phyloP scores from a whole-genome alignment of 2,329 filamentous ascomycete species.

The Colletotrichum theobromicola region DNA sequence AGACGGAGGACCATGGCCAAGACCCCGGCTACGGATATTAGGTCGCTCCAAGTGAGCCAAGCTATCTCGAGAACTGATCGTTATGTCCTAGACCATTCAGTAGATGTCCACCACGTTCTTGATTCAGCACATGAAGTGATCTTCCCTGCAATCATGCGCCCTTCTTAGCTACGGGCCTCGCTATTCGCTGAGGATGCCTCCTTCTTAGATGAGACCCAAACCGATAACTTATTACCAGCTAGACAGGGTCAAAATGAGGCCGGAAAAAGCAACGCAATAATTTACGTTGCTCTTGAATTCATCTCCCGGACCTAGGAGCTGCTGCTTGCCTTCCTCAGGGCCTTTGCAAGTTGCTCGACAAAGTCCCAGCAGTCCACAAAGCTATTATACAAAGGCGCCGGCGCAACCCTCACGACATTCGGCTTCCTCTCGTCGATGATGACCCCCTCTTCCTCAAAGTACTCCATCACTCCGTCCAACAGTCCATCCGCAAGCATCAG shows the following conservation, averaged over 20 bases:
- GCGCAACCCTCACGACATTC: slow-evolving; percentile 80
- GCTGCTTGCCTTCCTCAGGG: slow-evolving; percentile 13
- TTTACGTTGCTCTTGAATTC: neutral
- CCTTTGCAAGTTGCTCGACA: slow-evolving; percentile 30
- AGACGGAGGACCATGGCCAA: neutral
- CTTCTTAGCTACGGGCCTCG: no score
- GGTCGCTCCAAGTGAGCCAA: neutral
- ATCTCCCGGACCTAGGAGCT: neutral
- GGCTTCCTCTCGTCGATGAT: slow-evolving; percentile 83
- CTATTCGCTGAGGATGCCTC: no score
- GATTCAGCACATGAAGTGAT: neutral
- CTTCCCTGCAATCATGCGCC: neutral
- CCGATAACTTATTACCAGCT: no score
- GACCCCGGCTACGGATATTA: neutral
- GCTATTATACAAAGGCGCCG: slow-evolving; percentile 80
- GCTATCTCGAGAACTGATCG: fast-evolving
- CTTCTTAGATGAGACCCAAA: no score
- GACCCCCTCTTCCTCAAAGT: slow-evolving; percentile 68
- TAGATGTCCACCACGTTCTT: neutral
- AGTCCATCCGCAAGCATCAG: slow-evolving; percentile 68
- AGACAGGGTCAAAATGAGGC: fast-evolving
- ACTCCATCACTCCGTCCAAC: slow-evolving; percentile 67
- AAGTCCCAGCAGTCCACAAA: slow-evolving; percentile 63
- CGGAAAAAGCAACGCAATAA: neutral
- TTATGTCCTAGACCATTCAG: neutral